Evolutionary conservation across 2,329 filamentous ascomycete species (phyloP), one percentile per base, ranked within the genome.

Genomic region (Exophiala bonariae): DNA sequence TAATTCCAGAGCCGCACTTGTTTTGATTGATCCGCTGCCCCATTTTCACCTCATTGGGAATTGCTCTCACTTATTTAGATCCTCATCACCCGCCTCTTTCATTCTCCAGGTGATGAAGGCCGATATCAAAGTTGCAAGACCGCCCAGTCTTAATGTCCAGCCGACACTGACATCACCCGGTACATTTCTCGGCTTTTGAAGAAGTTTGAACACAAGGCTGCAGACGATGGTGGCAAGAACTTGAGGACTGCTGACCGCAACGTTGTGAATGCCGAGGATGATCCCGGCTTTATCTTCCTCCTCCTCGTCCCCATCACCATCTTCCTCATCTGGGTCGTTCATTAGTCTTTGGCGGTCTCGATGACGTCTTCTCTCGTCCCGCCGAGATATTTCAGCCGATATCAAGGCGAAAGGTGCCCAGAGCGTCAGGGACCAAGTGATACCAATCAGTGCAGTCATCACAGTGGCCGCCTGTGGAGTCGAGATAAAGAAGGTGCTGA

Each of bases 371-470:
- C 78, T 74, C 38, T 83, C 78, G 63, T 96, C 88, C 4, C 89
- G 84, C 50, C 85, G 87, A 51, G 86, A 87, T 53, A 97, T 91
- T 66, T 97, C 92, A 4, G 89, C 89, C 36, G 89, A 90, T 64
- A 97, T 96, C 59, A 97, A 87, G 31, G 92, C 91, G 72, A 92
- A 97, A 0, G 92, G 92, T 0, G 91, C 92, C 92, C 92, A 97
- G 19, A 95, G 81, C 2, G 90, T 90, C 61, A 96, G 74, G 17
- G 91, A 90, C 92, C 92, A 97, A 1, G 89, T 90, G 49, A 97
- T 83, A 26, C 92, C 92, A 38, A 95, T 83, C 18, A 93, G 72
- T 1, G 84, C 88, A 46, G 96, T 85, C 26, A 96, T 78, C 1
- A 82, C 76, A 0, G 87, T 95, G 1, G 88, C 92, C 8, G 78